Evolutionary conservation across 2,329 filamentous ascomycete species (phyloP), one percentile per base, ranked within the genome.

Genomic region (Seiridium unicorne): DNA sequence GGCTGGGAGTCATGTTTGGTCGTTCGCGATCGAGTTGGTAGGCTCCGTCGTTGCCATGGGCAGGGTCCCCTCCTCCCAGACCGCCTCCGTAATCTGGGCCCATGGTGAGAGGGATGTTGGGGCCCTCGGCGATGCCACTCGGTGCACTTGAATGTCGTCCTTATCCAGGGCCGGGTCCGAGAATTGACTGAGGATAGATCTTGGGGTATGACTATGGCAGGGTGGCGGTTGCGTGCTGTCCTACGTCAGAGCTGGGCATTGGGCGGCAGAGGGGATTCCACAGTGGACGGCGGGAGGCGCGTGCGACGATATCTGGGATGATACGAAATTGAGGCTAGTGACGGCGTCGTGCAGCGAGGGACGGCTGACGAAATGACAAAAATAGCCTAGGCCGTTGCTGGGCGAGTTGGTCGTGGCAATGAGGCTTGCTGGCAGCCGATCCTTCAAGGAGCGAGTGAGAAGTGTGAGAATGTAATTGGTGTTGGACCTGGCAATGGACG

Each of bases 31-130:
- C 72, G 58, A 72, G 70, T 58, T 73, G 71, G 51, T 70, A 69
- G 54, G 58, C 60, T 55, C 62, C 62, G 11, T 73, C 71, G 55
- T 71, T 70, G 35, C 68, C 68, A 61, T 72, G 70, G 59, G 68
- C 64, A 61, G 63, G 72, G 65, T 73, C 71, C 32, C 49, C 49
- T 59, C 67, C 68, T 65, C 68, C 59, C 60, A 72, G 69, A 71
- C 70, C 70, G 69, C 70, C 69, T 67, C 68, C 71, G 62, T 72
- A 71, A 61, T 73, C 72, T 60, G 71, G 65, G 64, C 68, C 70
- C 71, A 72, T 73, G 62, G 65, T 54, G 42, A 54, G 34, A 42
- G 53, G 48, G 35, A 40, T 44, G 31, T 35, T 44, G 31, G 42
- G 38, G 46, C 55, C 55, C 54, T 48, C 26, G 40, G 34, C 47